Percentiles rank a stretch among this genome's conserved stretches.
phyloP scores from a whole-genome alignment of 2,329 filamentous ascomycete species.

The Cercospora citrullina region DNA sequence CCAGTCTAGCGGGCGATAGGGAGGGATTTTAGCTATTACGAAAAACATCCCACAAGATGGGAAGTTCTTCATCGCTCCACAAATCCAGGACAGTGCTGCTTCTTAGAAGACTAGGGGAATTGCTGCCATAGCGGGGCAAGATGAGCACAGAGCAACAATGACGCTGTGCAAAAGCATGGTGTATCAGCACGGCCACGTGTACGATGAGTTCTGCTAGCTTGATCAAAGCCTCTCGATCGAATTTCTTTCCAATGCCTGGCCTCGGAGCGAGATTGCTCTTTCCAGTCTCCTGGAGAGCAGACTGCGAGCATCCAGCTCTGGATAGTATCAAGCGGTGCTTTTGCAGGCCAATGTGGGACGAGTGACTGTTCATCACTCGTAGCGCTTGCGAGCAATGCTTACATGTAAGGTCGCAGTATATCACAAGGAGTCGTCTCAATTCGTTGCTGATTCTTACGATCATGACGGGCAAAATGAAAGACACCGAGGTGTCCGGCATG shows the following conservation, averaged over 20 bases:
- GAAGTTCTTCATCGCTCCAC: neutral
- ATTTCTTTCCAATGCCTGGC: neutral
- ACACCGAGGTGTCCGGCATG: too few species aligned
- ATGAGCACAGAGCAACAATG: neutral
- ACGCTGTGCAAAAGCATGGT: neutral
- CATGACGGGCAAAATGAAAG: too few species aligned
- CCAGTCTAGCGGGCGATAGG: neutral
- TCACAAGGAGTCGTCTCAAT: too few species aligned
- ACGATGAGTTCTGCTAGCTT: neutral
- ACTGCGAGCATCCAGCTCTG: too few species aligned
- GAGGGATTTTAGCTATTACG: neutral
- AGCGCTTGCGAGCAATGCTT: too few species aligned
- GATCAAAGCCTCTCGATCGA: neutral
- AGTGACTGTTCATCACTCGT: too few species aligned
- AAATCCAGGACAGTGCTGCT: neutral
- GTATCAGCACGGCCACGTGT: neutral
- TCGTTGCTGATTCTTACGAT: too few species aligned
- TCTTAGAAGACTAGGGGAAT: neutral
- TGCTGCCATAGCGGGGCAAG: neutral
- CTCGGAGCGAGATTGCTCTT: neutral
- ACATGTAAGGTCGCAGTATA: too few species aligned
- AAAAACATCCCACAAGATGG: neutral
- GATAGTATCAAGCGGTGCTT: too few species aligned
- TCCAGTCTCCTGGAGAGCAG: neutral
- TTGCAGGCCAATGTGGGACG: too few species aligned